Evolutionary conservation across 345 rosid genomes (phyloP).

Genomic region (Capsella bursapastoris): DNA sequence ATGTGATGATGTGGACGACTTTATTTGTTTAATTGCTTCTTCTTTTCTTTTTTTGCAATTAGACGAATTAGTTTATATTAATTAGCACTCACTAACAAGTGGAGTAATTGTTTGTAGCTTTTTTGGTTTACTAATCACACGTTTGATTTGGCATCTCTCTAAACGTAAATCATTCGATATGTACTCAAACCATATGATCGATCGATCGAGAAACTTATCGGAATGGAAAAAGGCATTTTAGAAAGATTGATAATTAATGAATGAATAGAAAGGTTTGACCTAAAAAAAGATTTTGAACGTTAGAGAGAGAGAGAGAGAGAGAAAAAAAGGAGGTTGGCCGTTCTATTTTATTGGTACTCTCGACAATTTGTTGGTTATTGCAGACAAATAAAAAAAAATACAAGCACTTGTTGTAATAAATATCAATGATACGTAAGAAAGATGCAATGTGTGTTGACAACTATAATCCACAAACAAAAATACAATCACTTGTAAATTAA

Average conservation of each 20-base stretch:
- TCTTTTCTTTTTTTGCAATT: neutral
- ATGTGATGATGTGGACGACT: neutral
- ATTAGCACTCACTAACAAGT: neutral
- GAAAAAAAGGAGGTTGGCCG: constrained; percentile 32
- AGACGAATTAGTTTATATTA: neutral
- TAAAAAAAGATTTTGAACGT: neutral
- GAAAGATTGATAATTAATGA: neutral
- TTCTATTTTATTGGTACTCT: constrained; percentile 27
- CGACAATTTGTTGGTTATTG: constrained; percentile 37
- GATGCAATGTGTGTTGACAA: constrained; percentile 4
- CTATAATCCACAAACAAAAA: constrained; percentile 8
- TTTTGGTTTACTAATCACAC: too few relatives aligned
- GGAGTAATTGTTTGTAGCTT: too few relatives aligned
- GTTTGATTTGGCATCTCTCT: too few relatives aligned
- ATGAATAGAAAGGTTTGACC: constrained; percentile 16
- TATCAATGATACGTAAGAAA: constrained; percentile 33
- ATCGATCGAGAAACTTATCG: neutral
- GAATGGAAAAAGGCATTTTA: neutral
- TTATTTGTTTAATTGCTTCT: neutral
- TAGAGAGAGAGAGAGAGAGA: neutral
- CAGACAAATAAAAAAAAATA: neutral
- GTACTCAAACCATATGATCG: too few relatives aligned
- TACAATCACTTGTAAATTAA: neutral
- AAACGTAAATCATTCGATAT: too few relatives aligned
- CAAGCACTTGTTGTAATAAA: constrained; percentile 12